Percentiles rank a stretch among this genome's conserved stretches.
Conservation (phyloP, 148 eudicot species). For the Arbutus unedo region DNA sequence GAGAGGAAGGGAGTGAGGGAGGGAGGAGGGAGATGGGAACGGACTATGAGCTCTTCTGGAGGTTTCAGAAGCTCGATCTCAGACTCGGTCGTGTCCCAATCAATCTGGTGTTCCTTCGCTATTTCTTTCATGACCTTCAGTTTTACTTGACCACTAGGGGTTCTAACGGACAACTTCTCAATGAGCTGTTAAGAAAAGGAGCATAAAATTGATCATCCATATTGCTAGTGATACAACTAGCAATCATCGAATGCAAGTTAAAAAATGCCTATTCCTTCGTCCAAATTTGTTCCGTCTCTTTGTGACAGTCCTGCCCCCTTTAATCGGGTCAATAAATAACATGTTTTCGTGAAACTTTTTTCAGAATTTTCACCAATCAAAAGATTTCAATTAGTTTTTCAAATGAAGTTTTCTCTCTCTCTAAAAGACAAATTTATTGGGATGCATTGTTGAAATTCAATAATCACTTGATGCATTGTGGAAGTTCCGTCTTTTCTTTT, state of each 20-base stretch:
- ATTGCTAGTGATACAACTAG: background rate
- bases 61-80: conserved; percentile 90
- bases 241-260: background rate
- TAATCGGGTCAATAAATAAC: background rate
- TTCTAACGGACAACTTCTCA: conserved; percentile 58
- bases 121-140: conserved; percentile 85
- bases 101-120: conserved; percentile 87
- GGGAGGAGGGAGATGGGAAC: conserved; percentile 27
- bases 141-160: conserved; percentile 54
- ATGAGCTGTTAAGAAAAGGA: conserved; percentile 38
- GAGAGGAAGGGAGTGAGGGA: conserved; percentile 16
- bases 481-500: too few relatives aligned
- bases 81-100: conserved; percentile 84
- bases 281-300: background rate
- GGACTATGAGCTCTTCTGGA: conserved; percentile 79
- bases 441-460: too few relatives aligned
- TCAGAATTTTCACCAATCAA: background rate
- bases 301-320: background rate
- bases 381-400: background rate
- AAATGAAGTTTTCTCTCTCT: background rate
- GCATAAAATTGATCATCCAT: conserved; percentile 2
- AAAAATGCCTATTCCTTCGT: too few relatives aligned
- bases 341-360: background rate
- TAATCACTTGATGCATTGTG: too few relatives aligned
- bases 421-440: background rate